Evolutionary conservation across 2,329 filamentous ascomycete species (phyloP), one percentile per base, ranked within the genome.

Genomic region (Aspergillus intermedius): DNA sequence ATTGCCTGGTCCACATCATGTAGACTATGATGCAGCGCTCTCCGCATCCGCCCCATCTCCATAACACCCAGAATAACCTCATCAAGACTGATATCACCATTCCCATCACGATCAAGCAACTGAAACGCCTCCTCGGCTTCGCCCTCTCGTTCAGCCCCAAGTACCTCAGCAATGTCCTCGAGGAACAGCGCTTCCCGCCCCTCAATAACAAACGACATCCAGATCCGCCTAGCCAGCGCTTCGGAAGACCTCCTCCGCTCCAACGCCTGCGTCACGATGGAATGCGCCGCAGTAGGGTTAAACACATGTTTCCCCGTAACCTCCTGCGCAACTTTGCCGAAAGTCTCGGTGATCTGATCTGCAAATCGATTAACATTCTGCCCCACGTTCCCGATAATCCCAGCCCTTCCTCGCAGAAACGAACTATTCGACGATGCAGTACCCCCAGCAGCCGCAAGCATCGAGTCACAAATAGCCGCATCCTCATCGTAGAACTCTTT

Each of bases 191-290:
- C 76, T 37, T 96, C 88, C 50, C 84, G 84, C 59, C 89, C 90
- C 69, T 97, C 91, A 3, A 93, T 82, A 1, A 95, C 93, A 64
- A 96, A 95, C 1, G 91, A 96, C 88, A 96, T 95, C 93, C 93
- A 97, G 54, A 97, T 85, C 61, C 93, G 86, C 57, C 83, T 86
- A n/a, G 88, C 91, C 49, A 97, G 74, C n/a, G 93, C 93, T 66
- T 97, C 91, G 0, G 90, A 88, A 5, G 89, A 87, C 51, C 79
- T 78, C 40, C 81, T 83, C 72, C 89, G 91, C 69, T 96, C 91
- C 28, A 97, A 77, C 7, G 91, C 93, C 64, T 94, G 83, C 10
- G 94, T 77, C 4, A 97, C 89, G 44, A 97, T 82, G 0, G 89
- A 93, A 66, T 96, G 91, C 1, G 91, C 84, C 4, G 90, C 87